Evolutionary conservation across 257 asterid species (phyloP), one percentile per base, ranked within the genome.

Genomic region (Jasminum sambac): DNA sequence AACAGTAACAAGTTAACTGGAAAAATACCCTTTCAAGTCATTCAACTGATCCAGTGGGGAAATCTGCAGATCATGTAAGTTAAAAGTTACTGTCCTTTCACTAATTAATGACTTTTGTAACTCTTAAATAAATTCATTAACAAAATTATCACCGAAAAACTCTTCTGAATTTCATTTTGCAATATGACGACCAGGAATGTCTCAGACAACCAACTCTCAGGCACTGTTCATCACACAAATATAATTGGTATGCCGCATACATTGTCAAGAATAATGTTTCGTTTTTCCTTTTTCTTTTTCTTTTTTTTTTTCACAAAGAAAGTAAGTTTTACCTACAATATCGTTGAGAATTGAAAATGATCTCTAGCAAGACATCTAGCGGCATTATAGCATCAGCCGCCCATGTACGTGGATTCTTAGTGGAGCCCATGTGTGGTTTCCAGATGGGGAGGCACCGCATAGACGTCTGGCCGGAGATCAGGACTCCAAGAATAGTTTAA

Each of bases 1-100:
- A 25, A 84, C 61, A 60, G 70, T 68, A 84, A 84, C 48, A 73
- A 76, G 16, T 68, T 81, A 61, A 58, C 73, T 17, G 89, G 86
- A 50, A 42, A 63, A 14, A 70, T 84, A 60, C 21, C 55, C 16
- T 13, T 13, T 44, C 1, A 39, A 0, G 70, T 84, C 42, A 36
- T 77, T 26, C 77, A 70, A 72, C 82, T 84, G 7, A 70, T 79
- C 44, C 40, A 48, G 5, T 16, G 13, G 63, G 84, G 84, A 25
- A 69, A 74, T 46, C 65, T 81, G 75, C 50, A 38, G 63, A 63
- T 26, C 57, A 6, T 81, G 89, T 84, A 65, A 79, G 84, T 81
- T 30, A 30, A 4, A 11, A 38, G 16, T 16, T n/a, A 11, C 5
- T 9, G 39, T 30, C 11, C 44, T 16, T 46, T 44, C 8, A 50